phyloP scores from a whole-genome alignment of 371 early-diverging fungal species.

The Circinella umbellata region DNA sequence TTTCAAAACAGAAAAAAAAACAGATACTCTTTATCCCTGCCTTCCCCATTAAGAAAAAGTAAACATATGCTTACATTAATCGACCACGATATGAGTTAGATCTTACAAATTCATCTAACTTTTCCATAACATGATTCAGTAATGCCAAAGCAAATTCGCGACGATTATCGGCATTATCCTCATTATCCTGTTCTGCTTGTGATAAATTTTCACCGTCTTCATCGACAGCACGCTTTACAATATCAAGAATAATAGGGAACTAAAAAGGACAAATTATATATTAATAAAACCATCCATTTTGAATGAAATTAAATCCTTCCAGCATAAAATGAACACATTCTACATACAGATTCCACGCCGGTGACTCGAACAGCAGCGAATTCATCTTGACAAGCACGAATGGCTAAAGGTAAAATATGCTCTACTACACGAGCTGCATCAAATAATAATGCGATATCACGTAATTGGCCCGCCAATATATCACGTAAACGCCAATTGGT shows the following conservation, averaged over 20 bases:
- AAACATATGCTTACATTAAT: slow-evolving; percentile 36
- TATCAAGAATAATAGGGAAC: slow-evolving; percentile 53
- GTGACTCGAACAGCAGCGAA: slow-evolving; percentile 63
- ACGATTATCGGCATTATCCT: slow-evolving; percentile 33
- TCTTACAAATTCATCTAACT: slow-evolving; percentile 51
- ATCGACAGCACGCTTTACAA: slow-evolving; percentile 53
- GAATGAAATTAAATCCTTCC: no score
- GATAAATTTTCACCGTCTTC: slow-evolving; percentile 51
- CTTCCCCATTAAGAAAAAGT: no score
- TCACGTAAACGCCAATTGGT: slow-evolving; percentile 65
- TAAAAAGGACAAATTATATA: not conserved
- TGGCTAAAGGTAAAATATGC: slow-evolving; percentile 56
- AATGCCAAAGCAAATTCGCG: slow-evolving; percentile 45
- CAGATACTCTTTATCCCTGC: not conserved
- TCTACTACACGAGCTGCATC: slow-evolving; percentile 58
- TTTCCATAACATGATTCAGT: slow-evolving; percentile 54
- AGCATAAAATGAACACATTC: not conserved
- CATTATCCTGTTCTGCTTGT: slow-evolving; percentile 32
- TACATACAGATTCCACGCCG: slow-evolving; percentile 54
- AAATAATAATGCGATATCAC: slow-evolving; percentile 53
- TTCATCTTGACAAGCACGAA: slow-evolving; percentile 61
- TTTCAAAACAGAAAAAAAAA: not conserved
- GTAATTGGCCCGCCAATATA: slow-evolving; percentile 56
- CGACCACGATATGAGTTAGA: slow-evolving; percentile 46
- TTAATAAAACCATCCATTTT: no score